Conservation (phyloP, 2,329 filamentous ascomycete species). For the Arachnomyces sp. region DNA sequence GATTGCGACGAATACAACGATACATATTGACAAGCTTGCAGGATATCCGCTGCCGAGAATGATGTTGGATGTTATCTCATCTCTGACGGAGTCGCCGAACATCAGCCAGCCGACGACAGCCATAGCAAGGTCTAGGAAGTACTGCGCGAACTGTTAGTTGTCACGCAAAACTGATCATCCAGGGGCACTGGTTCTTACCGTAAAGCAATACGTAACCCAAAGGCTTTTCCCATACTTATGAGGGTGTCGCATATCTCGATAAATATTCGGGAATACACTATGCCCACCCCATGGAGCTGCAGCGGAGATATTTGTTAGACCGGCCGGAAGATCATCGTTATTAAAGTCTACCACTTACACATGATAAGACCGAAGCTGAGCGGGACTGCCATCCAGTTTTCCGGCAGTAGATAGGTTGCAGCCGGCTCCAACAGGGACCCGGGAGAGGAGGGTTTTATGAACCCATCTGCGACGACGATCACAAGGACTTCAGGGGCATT, state of each 20-base stretch:
- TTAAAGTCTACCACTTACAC: slow-evolving; percentile 38
- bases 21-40: slow-evolving; percentile 60
- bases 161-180: neutral
- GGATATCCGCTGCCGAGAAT: slow-evolving; percentile 69
- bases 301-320: slow-evolving; percentile 2
- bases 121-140: slow-evolving; percentile 70
- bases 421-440: slow-evolving; percentile 79
- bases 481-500: slow-evolving; percentile 55
- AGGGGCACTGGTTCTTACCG: slow-evolving; percentile 43
- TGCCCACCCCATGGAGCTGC: slow-evolving; percentile 60
- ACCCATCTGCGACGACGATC: slow-evolving; percentile 76
- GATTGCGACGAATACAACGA: slow-evolving; percentile 80
- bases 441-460: slow-evolving; percentile 68
- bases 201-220: slow-evolving; percentile 75
- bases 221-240: slow-evolving; percentile 70
- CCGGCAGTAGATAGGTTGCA: slow-evolving; percentile 69
- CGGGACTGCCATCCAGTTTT: slow-evolving; percentile 78
- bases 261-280: slow-evolving; percentile 75
- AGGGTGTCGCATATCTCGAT: slow-evolving; percentile 70
- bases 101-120: slow-evolving; percentile 81
- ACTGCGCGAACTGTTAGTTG: slow-evolving; percentile 38
- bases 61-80: slow-evolving; percentile 88
- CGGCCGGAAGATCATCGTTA: slow-evolving; percentile 4
- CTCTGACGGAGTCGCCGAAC: slow-evolving; percentile 83
- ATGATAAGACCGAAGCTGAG: slow-evolving; percentile 85